phyloP scores from a whole-genome alignment of 768 basidiomycete species.

The Termitomyces sp. region DNA sequence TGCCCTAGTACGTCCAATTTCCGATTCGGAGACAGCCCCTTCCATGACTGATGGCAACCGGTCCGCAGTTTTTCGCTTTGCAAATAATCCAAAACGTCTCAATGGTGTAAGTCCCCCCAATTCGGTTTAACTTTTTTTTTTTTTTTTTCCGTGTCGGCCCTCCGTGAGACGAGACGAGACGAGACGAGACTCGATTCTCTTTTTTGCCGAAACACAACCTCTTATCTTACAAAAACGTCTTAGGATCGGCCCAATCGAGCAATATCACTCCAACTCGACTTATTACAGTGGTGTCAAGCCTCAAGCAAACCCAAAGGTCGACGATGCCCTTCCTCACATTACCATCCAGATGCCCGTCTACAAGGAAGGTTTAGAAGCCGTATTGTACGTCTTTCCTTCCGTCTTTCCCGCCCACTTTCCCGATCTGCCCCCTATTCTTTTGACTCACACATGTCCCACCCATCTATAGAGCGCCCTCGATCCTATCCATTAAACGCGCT shows the following conservation, averaged over 20 bases:
- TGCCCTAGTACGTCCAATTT: slow-evolving; percentile 44
- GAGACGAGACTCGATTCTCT: neutral
- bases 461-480: slow-evolving; percentile 50
- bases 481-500: slow-evolving; percentile 70
- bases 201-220: slow-evolving; percentile 6
- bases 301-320: slow-evolving; percentile 36
- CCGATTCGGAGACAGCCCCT: slow-evolving; percentile 5
- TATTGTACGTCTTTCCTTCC: slow-evolving; percentile 55
- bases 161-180: neutral
- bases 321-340: slow-evolving; percentile 63
- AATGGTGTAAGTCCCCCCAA: slow-evolving; percentile 44
- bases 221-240: neutral
- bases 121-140: neutral
- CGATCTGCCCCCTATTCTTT: neutral
- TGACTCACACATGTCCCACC: neutral
- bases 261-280: slow-evolving; percentile 73
- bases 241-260: slow-evolving; percentile 70
- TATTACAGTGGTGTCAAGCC: slow-evolving; percentile 74
- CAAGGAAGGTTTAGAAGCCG: slow-evolving; percentile 68
- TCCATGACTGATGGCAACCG: slow-evolving; percentile 5
- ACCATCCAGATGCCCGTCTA: slow-evolving; percentile 85
- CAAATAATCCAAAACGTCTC: slow-evolving; percentile 65
- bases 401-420: too few species aligned
- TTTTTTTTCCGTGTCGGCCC: too few species aligned
- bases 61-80: slow-evolving; percentile 67